A percentile compares a stretch with the other conserved stretches of the same genome.
Conservation (phyloP, 306 rosid species). For the Luffa acutangula region DNA sequence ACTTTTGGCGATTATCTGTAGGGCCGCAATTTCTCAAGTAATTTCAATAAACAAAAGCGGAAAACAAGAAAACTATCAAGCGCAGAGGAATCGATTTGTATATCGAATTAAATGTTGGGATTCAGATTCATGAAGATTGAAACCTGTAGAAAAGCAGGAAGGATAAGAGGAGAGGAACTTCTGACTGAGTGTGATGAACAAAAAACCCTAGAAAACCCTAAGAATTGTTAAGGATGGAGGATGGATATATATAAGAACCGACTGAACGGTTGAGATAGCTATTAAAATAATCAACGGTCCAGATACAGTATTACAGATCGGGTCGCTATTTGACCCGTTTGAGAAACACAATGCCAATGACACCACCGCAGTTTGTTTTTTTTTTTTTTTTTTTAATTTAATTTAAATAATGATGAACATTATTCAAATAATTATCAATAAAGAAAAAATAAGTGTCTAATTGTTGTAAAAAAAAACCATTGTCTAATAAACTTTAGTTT, state of each 20-base stretch:
- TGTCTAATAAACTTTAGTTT: too few relatives aligned
- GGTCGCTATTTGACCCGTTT: not conserved
- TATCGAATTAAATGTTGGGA: not conserved
- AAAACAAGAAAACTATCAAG: not conserved
- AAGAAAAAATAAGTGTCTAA: too few relatives aligned
- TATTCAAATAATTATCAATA: not conserved
- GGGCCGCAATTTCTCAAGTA: not conserved
- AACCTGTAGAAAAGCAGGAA: not conserved
- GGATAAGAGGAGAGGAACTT: not conserved
- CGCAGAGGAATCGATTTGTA: too few relatives aligned
- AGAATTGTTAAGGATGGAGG: not conserved
- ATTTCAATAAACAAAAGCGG: not conserved
- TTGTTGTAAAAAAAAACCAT: too few relatives aligned
- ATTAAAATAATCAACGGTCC: not conserved
- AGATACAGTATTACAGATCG: not conserved
- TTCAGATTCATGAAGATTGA: not conserved
- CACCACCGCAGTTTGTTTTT: too few relatives aligned
- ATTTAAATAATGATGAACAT: not conserved
- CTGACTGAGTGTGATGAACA: not conserved
- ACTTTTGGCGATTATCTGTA: not conserved
- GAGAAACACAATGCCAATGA: not conserved
- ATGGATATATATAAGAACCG: not conserved
- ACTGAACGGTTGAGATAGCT: constrained; percentile 5
- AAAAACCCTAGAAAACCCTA: constrained; percentile 5
- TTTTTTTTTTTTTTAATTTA: too few relatives aligned